Base-by-base conservation (phyloP, 352 stramenopile genomes). In the Peronospora destructor region DNA sequence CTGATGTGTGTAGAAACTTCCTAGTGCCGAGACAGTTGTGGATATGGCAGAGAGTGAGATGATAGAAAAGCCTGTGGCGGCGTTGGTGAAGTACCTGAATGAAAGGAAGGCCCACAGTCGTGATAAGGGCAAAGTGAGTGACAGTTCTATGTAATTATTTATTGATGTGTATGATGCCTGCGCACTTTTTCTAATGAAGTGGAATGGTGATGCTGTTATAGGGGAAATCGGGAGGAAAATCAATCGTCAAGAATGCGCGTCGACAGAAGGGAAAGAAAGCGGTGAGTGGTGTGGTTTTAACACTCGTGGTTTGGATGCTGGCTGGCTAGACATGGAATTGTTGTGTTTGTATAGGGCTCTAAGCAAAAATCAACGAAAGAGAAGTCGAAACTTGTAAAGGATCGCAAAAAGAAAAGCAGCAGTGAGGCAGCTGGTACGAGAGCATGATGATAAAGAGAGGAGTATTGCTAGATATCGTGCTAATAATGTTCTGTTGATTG, bases 21-120 rank as follows among this genome's bases (percentile, higher is more conserved):
- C 78, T 36, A 87, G 75, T 54, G 78, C 73, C 7, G 78, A 89
- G 46, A 38, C 65, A 9, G 67, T 71, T 8, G 65, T 59, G 0
- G 78, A 89, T 45, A 55, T 69, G 50, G 64, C 67, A 10, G 82
- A 90, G 6, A 55, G 56, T 1, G 73, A 84, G 33, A 51, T 56
- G 12, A 41, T 68, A 23, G 82, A 88, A 35, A 91, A 88, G 29
- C 79, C 79, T 0, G 60, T 93, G 10, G 68, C 82, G 2, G 74
- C 79, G 16, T 58, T 93, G 36, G 82, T 93, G 25, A 82, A 87
- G 60, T 93, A 84, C 54, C 47, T 93, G 48, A 93, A 93, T 44
- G 79, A 90, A 53, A 70, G 75, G 23, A 85, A 85, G 47, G 33
- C 55, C 13, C 61, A 80, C 52, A 71, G 52, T 26, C 78, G 81